Conservation (phyloP, 139 green algal species). For the Nannochloris sp. region DNA sequence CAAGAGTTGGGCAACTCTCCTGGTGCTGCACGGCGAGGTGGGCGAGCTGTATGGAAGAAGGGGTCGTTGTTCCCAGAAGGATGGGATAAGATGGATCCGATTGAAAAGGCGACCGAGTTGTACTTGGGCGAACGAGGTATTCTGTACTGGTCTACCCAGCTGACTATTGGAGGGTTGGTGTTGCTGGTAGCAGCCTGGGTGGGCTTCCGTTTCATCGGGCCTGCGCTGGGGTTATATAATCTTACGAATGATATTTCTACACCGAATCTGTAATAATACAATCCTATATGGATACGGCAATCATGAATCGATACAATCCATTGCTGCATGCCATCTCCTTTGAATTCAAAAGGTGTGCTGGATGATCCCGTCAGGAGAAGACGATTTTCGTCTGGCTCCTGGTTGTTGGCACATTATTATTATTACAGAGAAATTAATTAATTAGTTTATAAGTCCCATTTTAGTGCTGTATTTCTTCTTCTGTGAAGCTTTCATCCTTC, state of each 20-base stretch:
- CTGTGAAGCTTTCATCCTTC: too few relatives aligned
- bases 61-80: conserved; percentile 67
- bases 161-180: conserved; percentile 16
- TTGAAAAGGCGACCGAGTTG: conserved; percentile 48
- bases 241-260: conserved; percentile 45
- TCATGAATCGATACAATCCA: too few relatives aligned
- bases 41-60: conserved; percentile 48
- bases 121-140: conserved; percentile 63
- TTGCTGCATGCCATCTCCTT: too few relatives aligned
- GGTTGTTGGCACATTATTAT: too few relatives aligned
- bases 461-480: too few relatives aligned
- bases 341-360: too few relatives aligned
- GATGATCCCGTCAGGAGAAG: too few relatives aligned
- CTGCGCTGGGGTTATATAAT: conserved; percentile 64
- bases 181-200: conserved; percentile 54
- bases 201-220: conserved; percentile 68
- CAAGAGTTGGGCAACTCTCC: background rate
- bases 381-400: too few relatives aligned
- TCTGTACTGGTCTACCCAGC: conserved; percentile 65
- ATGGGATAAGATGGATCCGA: conserved; percentile 55
- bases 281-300: too few relatives aligned
- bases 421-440: too few relatives aligned
- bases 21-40: background rate
- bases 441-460: too few relatives aligned
- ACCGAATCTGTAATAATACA: conserved; percentile 12